Evolutionary conservation across 257 asterid species (phyloP), one percentile per base, ranked within the genome.

Genomic region (Solanum pennellii): DNA sequence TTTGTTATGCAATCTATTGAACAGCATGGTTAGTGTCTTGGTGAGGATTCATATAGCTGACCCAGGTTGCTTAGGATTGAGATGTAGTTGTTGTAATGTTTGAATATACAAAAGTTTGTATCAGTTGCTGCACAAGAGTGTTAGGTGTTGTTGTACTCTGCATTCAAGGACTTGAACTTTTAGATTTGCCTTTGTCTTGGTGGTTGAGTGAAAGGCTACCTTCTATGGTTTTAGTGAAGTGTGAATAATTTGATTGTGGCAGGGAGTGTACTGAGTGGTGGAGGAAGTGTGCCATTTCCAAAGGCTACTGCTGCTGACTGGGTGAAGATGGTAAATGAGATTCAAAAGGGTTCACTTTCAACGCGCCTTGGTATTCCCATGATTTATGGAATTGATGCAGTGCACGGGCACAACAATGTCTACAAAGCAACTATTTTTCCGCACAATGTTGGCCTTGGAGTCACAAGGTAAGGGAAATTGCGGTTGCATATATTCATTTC

Each of bases 381-480:
- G 87, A 83, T 87, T 56, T 87, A 87, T 56, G 89, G 89, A 84
- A 87, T 72, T 25, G 89, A 87, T 87, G 89, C 89, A 11, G 84
- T 87, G 9, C 89, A 87, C 7, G 89, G 87, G 66, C 82, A 87
- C 47, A 87, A 37, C 59, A 87, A 87, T 83, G 89, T 83, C 25
- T 87, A 87, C 42, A 83, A 83, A 42, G 89, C 89, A 16, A 87
- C 89, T 59, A 83, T 87, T 37, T 87, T 87, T 31, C 89, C 89
- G n/a, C 89, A 87, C 85, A 87, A 87, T 72, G 84, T 87, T 83
- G 89, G 89, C n/a, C 89, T 87, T 83, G 89, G 89, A 68, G 89
- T 72, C 56, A 83, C 89, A 12, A 83, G 89, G 89, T 84, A 82
- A 82, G 6, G 29, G 31, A 45, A 31, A 82, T 18, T 1, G 5